These are phyloP conservation scores for Ophiosphaerella herpotricha DNA, from an alignment of 2,329 filamentous ascomycete species.

Conservation along the genomic window DNA sequence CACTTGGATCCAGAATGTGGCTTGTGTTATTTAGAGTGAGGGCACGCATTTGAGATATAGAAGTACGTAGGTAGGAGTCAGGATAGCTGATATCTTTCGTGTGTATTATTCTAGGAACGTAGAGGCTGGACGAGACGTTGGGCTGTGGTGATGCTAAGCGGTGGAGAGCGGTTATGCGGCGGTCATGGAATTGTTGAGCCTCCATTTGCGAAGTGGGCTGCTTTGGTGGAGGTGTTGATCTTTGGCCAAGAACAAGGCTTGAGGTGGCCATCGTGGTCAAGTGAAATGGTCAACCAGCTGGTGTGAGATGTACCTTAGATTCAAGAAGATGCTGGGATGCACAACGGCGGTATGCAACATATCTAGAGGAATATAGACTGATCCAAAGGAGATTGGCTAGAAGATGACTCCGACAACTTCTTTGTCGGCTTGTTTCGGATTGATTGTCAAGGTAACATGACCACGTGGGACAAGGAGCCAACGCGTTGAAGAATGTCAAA, in stretches of 20 bases:
- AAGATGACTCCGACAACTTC: not conserved
- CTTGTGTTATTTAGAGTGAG: conserved; percentile 18
- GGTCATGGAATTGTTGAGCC: too few relatives aligned
- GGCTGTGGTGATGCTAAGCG: not conserved
- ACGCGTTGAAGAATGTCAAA: conserved; percentile 4
- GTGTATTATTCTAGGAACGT: not conserved
- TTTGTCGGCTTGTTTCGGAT: conserved; percentile 12
- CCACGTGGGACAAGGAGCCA: conserved; percentile 16
- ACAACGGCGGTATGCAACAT: too few relatives aligned
- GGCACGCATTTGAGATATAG: conserved; percentile 7
- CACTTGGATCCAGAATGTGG: not conserved
- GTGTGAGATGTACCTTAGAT: too few relatives aligned
- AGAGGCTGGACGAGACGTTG: not conserved
- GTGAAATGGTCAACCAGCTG: too few relatives aligned
- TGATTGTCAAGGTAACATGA: conserved; percentile 18
- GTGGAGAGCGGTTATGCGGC: too few relatives aligned
- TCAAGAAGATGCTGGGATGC: too few relatives aligned
- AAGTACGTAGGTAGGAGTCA: conserved; percentile 17
- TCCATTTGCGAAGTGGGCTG: too few relatives aligned
- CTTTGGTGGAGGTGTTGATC: too few relatives aligned
- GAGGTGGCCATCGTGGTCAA: too few relatives aligned
- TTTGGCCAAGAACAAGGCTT: too few relatives aligned
- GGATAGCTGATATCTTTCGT: conserved; percentile 11
- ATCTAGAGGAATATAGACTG: not conserved
- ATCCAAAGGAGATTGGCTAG: not conserved